Base-by-base conservation (phyloP, 1,139 yeast genomes). In the Williopsis jadinii region DNA sequence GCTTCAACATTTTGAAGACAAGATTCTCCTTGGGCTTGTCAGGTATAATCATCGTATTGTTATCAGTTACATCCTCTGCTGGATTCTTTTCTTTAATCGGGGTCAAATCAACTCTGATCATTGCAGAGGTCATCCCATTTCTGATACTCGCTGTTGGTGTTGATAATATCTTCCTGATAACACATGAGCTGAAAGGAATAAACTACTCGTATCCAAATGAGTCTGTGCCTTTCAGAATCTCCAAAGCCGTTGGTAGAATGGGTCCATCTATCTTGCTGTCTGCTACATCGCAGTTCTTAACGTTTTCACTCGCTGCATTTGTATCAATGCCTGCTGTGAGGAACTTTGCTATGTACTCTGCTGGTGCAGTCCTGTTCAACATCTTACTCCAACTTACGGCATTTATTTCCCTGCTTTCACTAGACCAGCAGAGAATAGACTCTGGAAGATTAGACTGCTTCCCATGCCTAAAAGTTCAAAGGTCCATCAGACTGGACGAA, bases 71-170 rank as follows among this genome's bases (percentile, higher is more conserved):
- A 0, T 73, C 95, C 1, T 77, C 97, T 0, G 85, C 88, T 1
- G 97, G 97, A 0, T 53, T 85, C n/a, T 83, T 86, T 60, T 73
- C 95, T 9, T 55, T 76, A 10, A 49, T 84, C 14, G 95, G 95
- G 0, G 63, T 90, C 39, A 86, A 84, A 54, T 85, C 95, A 0
- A 92, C 97, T 0, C 67, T 92, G 33, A 90, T 92, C 49, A 87
- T 92, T 49, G 97, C 97, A 1, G 97, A 92, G 58, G 97, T 92
- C 4, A 92, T 92, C 35, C 97, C 97, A n/a, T 92, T 92, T 55
- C 66, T 92, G 55, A 84, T 92, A 6, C 68, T 92, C 47, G 98
- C 98, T 0, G 81, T 92, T 43, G 98, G 98, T 12, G 92, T 92
- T 27, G 98, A 92, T 62, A 92, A 92, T 57, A 84, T 92, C 30